Evolutionary conservation across 257 asterid species (phyloP).

Genomic region (Schizonepeta tenuifolia): DNA sequence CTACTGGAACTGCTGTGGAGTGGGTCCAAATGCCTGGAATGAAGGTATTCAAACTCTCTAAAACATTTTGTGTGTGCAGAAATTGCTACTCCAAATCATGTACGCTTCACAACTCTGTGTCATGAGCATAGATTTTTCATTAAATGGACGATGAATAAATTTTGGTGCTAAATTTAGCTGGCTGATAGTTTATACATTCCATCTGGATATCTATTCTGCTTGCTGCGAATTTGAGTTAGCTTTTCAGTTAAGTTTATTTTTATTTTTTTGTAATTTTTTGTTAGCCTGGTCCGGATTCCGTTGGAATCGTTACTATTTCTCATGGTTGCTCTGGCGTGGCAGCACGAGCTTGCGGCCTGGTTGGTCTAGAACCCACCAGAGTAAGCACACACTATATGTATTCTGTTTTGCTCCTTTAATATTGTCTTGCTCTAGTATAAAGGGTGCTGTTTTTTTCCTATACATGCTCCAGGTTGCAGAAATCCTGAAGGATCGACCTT

Average conservation of each 20-base stretch:
- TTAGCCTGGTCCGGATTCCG: slow-evolving; percentile 99
- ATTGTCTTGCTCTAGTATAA: neutral
- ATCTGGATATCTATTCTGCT: neutral
- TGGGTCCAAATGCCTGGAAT: slow-evolving; percentile 99
- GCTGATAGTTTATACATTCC: neutral
- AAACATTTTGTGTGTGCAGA: neutral
- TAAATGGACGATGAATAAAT: neutral
- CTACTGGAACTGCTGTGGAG: slow-evolving; percentile 98
- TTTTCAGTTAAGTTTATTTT: slow-evolving; percentile 20
- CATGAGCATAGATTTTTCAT: neutral
- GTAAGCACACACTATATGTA: slow-evolving; percentile 41
- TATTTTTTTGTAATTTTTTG: slow-evolving; percentile 29
- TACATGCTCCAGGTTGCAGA: slow-evolving; percentile 70
- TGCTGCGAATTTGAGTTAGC: slow-evolving; percentile 2
- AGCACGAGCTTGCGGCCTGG: slow-evolving; percentile 95
- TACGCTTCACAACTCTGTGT: neutral
- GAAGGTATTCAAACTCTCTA: slow-evolving; percentile 57
- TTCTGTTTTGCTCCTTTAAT: neutral
- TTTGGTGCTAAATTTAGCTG: neutral
- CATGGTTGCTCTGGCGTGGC: slow-evolving; percentile 99
- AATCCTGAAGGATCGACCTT: slow-evolving; percentile 93
- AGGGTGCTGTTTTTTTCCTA: neutral
- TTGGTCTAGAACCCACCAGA: slow-evolving; percentile 91
- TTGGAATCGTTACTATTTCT: slow-evolving; percentile 97
- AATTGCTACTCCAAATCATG: neutral